Conservation (phyloP, 2,329 filamentous ascomycete genomes). For the Hymenoscyphus linearis region DNA sequence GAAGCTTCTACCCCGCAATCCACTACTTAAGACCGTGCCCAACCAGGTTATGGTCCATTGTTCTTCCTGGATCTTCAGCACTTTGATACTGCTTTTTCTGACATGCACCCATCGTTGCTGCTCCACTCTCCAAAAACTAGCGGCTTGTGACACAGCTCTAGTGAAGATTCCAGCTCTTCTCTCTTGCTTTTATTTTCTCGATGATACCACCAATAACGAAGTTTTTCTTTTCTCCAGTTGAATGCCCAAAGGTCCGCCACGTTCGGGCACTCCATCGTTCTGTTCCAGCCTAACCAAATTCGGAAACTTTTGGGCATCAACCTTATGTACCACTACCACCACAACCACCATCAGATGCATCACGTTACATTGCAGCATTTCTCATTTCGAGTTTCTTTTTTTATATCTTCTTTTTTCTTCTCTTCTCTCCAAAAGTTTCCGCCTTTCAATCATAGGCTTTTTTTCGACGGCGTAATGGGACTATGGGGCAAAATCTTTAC, state of each 20-base stretch:
- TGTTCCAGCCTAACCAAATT: not conserved
- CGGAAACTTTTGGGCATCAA: slow-evolving; percentile 1
- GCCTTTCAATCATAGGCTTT: not conserved
- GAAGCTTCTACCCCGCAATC: slow-evolving; percentile 31
- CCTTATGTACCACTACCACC: slow-evolving; percentile 11
- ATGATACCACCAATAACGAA: slow-evolving; percentile 23
- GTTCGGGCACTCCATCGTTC: not conserved
- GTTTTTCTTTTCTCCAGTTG: slow-evolving; percentile 9
- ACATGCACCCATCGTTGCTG: not conserved
- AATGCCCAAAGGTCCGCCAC: not conserved
- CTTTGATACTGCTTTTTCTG: slow-evolving; percentile 6
- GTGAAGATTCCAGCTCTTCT: slow-evolving; percentile 5
- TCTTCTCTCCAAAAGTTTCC: slow-evolving; percentile 4
- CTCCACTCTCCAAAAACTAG: not conserved
- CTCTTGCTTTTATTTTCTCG: slow-evolving; percentile 13
- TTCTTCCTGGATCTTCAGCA: slow-evolving; percentile 3
- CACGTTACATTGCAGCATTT: slow-evolving; percentile 2
- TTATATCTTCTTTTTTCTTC: not conserved
- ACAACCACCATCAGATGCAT: slow-evolving; percentile 7
- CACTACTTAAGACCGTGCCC: slow-evolving; percentile 16
- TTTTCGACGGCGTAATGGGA: not conserved
- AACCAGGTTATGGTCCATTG: not conserved
- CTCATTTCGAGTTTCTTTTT: not conserved
- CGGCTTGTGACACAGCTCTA: slow-evolving; percentile 5
- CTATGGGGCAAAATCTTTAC: not conserved